Conservation (phyloP, 148 eudicot species). For the Salicornia ramosissima region DNA sequence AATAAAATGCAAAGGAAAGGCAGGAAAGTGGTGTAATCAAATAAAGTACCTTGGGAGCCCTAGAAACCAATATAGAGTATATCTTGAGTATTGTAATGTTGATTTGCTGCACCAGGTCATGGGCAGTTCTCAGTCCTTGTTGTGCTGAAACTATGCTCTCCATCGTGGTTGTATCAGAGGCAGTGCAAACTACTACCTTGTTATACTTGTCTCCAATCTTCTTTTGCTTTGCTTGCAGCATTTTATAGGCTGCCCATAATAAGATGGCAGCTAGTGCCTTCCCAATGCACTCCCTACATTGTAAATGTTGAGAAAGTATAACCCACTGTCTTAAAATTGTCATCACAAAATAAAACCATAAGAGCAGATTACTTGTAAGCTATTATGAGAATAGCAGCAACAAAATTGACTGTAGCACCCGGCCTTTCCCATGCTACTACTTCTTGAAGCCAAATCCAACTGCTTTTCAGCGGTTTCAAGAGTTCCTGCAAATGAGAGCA, state of each 20-base stretch:
- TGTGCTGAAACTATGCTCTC: constrained; percentile 89
- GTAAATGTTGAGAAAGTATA: background rate
- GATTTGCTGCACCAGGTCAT: constrained; percentile 49
- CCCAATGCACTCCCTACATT: constrained; percentile 82
- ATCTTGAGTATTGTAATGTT: constrained; percentile 69
- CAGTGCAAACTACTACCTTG: constrained; percentile 58
- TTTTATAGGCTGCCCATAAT: constrained; percentile 48
- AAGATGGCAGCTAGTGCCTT: constrained; percentile 54
- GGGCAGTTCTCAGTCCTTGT: constrained; percentile 55
- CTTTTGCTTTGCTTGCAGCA: constrained; percentile 41
- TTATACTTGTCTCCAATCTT: constrained; percentile 29
- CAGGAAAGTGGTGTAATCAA: background rate
- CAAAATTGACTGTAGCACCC: constrained; percentile 27
- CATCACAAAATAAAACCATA: background rate
- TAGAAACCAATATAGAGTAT: constrained; percentile 55
- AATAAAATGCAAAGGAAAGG: background rate
- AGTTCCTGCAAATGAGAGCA: constrained; percentile 42
- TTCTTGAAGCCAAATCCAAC: constrained; percentile 42
- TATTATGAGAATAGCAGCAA: constrained; percentile 39
- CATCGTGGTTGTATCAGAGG: constrained; percentile 58
- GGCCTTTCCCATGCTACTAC: constrained; percentile 60
- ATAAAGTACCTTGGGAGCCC: constrained; percentile 65
- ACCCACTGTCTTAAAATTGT: background rate
- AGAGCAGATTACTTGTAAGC: constrained; percentile 47
- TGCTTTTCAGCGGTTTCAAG: constrained; percentile 40